These are phyloP conservation scores for Colletotrichum graminicola DNA, from an alignment of 2,329 filamentous ascomycete genomes.

Conservation along the genomic window DNA sequence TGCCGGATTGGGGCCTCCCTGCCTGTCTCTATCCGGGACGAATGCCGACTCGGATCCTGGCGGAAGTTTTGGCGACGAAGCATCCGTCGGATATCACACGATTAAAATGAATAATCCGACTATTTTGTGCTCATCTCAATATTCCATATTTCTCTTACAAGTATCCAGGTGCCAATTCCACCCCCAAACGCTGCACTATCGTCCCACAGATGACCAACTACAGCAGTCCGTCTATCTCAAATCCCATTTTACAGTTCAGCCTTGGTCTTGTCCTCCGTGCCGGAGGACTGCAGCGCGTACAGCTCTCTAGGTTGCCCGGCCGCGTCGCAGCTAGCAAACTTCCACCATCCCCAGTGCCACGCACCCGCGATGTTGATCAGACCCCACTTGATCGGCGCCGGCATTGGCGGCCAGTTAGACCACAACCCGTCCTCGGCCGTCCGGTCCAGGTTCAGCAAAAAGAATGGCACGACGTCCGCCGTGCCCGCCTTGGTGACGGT, in stretches of 20 bases:
- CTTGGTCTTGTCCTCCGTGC: conserved; percentile 28
- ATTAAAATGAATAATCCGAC: conserved; percentile 8
- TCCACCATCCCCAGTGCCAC: conserved; percentile 71
- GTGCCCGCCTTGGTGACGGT: conserved; percentile 72
- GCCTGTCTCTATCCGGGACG: background rate
- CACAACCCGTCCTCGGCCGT: conserved; percentile 70
- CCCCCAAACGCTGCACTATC: conserved; percentile 13
- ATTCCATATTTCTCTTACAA: conserved; percentile 22
- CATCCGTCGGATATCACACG: background rate
- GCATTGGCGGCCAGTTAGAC: conserved; percentile 75
- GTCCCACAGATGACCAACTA: background rate
- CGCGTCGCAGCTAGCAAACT: conserved; percentile 72
- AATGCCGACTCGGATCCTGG: conserved; percentile 6
- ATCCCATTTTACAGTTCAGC: conserved; percentile 14
- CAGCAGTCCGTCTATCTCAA: background rate
- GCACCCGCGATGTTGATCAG: conserved; percentile 70
- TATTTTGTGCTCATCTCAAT: conserved; percentile 25
- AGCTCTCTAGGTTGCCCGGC: conserved; percentile 65
- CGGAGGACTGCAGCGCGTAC: conserved; percentile 57
- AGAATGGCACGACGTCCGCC: conserved; percentile 73
- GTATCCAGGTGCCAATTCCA: conserved; percentile 3
- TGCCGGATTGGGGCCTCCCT: conserved; percentile 6
- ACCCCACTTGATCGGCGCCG: conserved; percentile 69
- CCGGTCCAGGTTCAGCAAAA: conserved; percentile 72
- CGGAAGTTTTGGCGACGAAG: background rate